Conservation (phyloP, 75 land plant genomes). For the Selaginella tamariscina region DNA sequence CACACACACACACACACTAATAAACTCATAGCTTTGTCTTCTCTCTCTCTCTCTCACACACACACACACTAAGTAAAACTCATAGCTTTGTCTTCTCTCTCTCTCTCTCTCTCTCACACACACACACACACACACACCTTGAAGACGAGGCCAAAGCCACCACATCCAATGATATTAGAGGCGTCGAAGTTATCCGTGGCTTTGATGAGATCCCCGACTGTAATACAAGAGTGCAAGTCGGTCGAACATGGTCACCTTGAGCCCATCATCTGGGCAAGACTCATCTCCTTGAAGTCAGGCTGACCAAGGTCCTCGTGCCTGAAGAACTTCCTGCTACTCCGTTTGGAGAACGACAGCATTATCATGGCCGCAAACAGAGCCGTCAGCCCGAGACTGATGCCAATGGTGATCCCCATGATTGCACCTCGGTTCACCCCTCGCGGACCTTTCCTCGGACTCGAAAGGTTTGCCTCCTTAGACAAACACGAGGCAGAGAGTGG, state of each 20-base stretch:
- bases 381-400: conserved; percentile 20
- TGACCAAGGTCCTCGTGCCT: not conserved
- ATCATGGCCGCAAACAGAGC: not conserved
- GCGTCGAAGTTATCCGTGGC: conserved; percentile 49
- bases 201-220: conserved; percentile 12
- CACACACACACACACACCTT: too few relatives aligned
- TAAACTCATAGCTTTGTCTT: too few relatives aligned
- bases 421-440: conserved; percentile 4
- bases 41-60: too few relatives aligned
- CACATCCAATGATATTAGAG: conserved; percentile 46
- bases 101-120: too few relatives aligned
- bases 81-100: too few relatives aligned
- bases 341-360: not conserved
- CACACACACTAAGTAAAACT: too few relatives aligned
- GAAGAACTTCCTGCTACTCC: not conserved
- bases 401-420: conserved; percentile 33
- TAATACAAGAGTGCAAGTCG: not conserved
- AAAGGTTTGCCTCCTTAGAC: not conserved
- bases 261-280: not conserved
- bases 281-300: not conserved
- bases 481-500: not conserved
- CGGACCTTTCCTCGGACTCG: too few relatives aligned
- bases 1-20: too few relatives aligned
- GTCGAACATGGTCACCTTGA: not conserved
- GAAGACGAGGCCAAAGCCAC: conserved; percentile 55